Percentiles rank a stretch among this genome's conserved stretches.
Evolutionary conservation across 257 asterid species (phyloP).

Genomic region (Solanum rostratum): DNA sequence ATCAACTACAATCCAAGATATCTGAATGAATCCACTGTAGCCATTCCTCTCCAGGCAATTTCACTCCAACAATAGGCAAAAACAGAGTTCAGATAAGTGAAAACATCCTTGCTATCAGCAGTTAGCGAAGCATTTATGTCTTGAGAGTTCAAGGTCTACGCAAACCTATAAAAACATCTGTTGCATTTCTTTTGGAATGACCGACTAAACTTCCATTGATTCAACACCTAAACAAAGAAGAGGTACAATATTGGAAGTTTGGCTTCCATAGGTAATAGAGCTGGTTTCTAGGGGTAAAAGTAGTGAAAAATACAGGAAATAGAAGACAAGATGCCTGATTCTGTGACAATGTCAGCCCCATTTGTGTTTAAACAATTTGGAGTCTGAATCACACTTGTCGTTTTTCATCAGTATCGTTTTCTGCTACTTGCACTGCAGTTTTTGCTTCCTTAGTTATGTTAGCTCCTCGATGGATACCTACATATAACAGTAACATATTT

Average conservation of each 20-base stretch:
- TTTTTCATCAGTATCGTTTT: constrained; percentile 6
- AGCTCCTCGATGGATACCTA: constrained; percentile 21
- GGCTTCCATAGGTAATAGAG: not conserved
- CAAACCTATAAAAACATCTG: not conserved
- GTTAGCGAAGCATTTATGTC: not conserved
- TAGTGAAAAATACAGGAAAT: not conserved
- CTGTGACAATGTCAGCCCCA: not conserved
- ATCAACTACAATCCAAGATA: not conserved
- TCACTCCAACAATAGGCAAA: not conserved
- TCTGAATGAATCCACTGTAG: not conserved
- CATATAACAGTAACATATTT: not conserved
- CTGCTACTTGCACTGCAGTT: constrained; percentile 1
- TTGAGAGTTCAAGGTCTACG: not conserved
- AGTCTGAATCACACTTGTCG: constrained; percentile 6
- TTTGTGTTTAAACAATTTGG: not conserved
- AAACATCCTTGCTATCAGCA: not conserved
- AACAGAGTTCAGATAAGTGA: not conserved
- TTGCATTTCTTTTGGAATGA: not conserved
- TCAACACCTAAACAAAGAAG: not conserved
- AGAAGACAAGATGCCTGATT: not conserved
- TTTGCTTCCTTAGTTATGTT: constrained; percentile 3
- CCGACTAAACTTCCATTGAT: not conserved
- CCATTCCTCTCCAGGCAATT: not conserved
- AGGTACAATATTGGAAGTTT: not conserved
- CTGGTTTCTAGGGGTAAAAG: not conserved